These are phyloP conservation scores for Pharus latifolius DNA, from an alignment of 176 grass and related monocot genomes.

Conservation along the genomic window DNA sequence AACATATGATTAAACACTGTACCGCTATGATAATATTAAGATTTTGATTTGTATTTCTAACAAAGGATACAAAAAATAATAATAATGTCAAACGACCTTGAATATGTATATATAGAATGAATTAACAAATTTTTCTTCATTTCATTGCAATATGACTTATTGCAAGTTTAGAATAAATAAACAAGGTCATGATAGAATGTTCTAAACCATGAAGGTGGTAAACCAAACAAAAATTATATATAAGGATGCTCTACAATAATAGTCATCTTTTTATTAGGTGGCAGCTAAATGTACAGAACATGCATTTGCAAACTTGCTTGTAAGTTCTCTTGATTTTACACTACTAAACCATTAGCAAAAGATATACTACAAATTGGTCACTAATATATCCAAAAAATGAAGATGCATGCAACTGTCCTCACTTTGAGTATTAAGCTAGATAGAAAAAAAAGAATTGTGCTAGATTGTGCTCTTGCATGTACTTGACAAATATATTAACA, in stretches of 20 bases:
- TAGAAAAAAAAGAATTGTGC: background rate
- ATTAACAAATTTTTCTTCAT: background rate
- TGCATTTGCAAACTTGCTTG: background rate
- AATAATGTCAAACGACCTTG: background rate
- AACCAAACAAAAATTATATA: background rate
- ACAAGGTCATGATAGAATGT: background rate
- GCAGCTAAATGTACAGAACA: background rate
- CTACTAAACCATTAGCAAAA: background rate
- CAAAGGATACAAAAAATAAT: background rate
- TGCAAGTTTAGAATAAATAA: background rate
- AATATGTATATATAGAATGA: background rate
- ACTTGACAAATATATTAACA: background rate
- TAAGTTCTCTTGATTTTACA: background rate
- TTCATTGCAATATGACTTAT: background rate
- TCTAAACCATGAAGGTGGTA: background rate
- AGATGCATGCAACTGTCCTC: background rate
- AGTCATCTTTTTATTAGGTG: background rate
- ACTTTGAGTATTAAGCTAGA: background rate
- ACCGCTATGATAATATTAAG: background rate
- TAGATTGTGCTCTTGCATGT: background rate
- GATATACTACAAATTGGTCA: background rate
- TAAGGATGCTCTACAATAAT: too few relatives aligned
- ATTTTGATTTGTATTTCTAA: background rate
- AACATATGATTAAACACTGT: background rate
- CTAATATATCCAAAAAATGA: background rate